Conservation (phyloP, 352 stramenopile species). For the Pythium sp. region DNA sequence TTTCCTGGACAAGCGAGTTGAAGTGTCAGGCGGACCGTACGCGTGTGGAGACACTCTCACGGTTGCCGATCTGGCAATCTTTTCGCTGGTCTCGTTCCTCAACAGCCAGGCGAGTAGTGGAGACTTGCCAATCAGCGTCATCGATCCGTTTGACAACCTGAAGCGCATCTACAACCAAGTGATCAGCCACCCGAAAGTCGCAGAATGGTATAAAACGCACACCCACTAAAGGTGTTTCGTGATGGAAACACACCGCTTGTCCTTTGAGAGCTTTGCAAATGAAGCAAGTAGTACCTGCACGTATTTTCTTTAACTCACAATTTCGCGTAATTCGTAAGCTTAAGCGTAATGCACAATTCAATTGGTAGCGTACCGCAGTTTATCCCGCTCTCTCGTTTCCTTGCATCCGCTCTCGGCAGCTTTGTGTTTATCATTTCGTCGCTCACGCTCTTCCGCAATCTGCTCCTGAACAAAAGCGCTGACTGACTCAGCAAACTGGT, state of each 20-base stretch:
- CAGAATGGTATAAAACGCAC: constrained; percentile 37
- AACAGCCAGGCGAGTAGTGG: constrained; percentile 23
- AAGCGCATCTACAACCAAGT: constrained; percentile 32
- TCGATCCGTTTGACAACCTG: constrained; percentile 32
- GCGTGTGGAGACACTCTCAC: constrained; percentile 33
- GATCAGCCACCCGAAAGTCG: constrained; percentile 34
- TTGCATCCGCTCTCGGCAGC: background rate
- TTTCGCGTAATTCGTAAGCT: background rate
- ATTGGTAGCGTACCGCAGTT: background rate
- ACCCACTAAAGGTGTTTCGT: background rate
- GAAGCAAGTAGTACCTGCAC: background rate
- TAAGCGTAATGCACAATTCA: background rate
- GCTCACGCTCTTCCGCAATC: constrained; percentile 39
- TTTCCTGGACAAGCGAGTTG: constrained; percentile 38
- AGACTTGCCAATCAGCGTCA: constrained; percentile 25
- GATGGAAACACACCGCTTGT: background rate
- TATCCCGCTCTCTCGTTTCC: background rate
- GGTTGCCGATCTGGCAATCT: constrained; percentile 51
- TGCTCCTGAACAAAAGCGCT: constrained; percentile 54
- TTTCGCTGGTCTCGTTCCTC: constrained; percentile 37
- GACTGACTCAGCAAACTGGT: constrained; percentile 53
- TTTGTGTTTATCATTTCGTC: constrained; percentile 25
- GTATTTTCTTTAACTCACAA: background rate
- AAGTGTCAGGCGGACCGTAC: constrained; percentile 25
- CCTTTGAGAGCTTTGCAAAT: background rate